Evolutionary conservation across 2,329 filamentous ascomycete species (phyloP).

Genomic region (Arthrobotrys pseudoclavata): DNA sequence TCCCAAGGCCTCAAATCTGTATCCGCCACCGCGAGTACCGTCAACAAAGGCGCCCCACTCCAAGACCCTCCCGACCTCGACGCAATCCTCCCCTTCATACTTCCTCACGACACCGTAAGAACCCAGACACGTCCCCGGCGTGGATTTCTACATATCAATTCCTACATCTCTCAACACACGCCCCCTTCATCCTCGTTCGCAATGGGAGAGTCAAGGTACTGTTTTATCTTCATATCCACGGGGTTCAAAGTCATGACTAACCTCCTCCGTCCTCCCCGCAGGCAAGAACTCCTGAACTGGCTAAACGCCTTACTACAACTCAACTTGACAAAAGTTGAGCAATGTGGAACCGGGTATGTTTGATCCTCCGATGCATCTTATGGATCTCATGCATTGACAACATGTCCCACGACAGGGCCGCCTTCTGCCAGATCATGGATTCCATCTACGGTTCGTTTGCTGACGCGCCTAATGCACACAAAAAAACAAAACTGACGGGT

Average conservation of each 20-base stretch:
- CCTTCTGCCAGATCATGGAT: constrained; percentile 97
- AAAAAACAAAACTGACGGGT: not conserved
- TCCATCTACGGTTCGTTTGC: constrained; percentile 84
- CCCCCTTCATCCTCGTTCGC: constrained; percentile 3
- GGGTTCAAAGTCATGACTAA: constrained; percentile 3
- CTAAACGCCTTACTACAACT: constrained; percentile 97
- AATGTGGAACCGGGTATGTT: constrained; percentile 93
- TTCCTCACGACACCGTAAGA: not conserved
- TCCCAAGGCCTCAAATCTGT: not conserved
- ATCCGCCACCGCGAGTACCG: not conserved
- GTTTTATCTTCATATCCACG: not conserved
- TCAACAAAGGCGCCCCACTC: constrained; percentile 19
- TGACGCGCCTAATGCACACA: not conserved
- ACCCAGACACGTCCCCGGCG: not conserved
- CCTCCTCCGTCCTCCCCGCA: constrained; percentile 67
- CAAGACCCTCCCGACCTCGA: constrained; percentile 1
- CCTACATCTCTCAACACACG: not conserved
- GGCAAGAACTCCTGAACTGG: constrained; percentile 97
- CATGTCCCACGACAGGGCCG: constrained; percentile 74
- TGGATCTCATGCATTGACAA: constrained; percentile 36
- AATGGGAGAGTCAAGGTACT: constrained; percentile 53
- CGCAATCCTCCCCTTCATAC: not conserved
- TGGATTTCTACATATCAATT: not conserved
- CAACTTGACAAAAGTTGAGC: constrained; percentile 98
- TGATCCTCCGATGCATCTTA: constrained; percentile 1